Conservation (phyloP, 345 rosid genomes). For the Iberis pinnata region DNA sequence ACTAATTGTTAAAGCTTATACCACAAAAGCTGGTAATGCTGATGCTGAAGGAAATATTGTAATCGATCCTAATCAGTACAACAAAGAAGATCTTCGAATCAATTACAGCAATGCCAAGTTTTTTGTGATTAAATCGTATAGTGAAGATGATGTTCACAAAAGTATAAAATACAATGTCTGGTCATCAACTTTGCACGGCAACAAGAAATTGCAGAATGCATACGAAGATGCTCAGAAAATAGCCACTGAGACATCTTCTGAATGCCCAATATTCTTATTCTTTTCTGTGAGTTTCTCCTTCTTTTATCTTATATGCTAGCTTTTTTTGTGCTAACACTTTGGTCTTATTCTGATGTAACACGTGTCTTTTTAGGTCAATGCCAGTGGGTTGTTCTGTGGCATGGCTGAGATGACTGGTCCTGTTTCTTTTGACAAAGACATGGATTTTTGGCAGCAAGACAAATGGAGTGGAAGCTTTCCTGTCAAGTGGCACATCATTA, state of each 20-base stretch:
- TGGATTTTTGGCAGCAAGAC: constrained; percentile 99
- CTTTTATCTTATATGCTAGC: neutral
- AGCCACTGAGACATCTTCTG: constrained; percentile 40
- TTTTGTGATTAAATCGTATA: constrained; percentile 90
- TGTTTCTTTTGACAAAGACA: constrained; percentile 65
- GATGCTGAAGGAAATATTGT: constrained; percentile 59
- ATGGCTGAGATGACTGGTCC: constrained; percentile 94
- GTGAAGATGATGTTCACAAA: constrained; percentile 98
- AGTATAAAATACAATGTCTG: constrained; percentile 90
- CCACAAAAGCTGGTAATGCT: constrained; percentile 49
- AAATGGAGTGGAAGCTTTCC: constrained; percentile 97
- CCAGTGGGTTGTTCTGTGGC: constrained; percentile 95
- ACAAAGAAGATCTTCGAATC: constrained; percentile 59
- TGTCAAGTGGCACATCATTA: constrained; percentile 90
- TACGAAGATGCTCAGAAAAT: constrained; percentile 68
- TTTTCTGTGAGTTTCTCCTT: constrained; percentile 63
- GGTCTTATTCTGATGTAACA: constrained; percentile 15
- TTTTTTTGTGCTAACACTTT: constrained; percentile 3
- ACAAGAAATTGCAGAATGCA: constrained; percentile 79
- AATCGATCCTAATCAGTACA: constrained; percentile 56
- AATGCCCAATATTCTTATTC: constrained; percentile 74
- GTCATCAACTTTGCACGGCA: constrained; percentile 94
- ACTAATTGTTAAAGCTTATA: constrained; percentile 53
- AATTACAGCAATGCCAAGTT: constrained; percentile 58
- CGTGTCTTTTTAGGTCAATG: constrained; percentile 63